Conservation (phyloP, 1,284 basidiomycete species). For the Exsudoporus floridanus region DNA sequence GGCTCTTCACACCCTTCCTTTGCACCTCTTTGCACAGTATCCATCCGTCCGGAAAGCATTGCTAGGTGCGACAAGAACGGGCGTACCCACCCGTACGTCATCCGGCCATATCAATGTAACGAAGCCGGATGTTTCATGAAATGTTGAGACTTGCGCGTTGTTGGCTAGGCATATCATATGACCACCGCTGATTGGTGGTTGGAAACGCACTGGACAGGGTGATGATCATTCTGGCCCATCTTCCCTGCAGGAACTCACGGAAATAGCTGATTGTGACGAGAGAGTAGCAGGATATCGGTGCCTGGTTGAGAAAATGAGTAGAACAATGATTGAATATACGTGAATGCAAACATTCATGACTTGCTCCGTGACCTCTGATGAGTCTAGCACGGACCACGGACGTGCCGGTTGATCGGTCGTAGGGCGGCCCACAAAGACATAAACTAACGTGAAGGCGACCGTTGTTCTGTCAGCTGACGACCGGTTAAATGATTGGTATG, state of each 20-base stretch:
- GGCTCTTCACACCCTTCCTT: no score
- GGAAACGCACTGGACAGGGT: not conserved
- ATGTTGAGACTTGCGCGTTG: not conserved
- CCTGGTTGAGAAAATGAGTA: no score
- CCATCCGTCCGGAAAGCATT: no score
- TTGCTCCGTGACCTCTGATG: no score
- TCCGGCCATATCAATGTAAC: not conserved
- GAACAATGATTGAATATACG: no score
- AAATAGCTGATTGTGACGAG: no score
- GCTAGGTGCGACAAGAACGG: not conserved
- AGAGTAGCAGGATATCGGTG: no score
- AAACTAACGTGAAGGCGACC: no score
- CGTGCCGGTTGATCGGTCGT: not conserved
- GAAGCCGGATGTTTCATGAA: not conserved
- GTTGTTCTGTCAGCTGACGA: no score
- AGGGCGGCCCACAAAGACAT: not conserved
- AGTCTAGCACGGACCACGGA: not conserved
- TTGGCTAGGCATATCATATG: not conserved
- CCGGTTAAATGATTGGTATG: no score
- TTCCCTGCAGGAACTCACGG: no score
- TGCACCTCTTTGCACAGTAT: not conserved
- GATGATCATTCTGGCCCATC: not conserved
- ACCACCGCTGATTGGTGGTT: not conserved
- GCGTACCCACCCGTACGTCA: not conserved
- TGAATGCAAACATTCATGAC: no score